These are phyloP conservation scores for Orbilia brochopaga DNA, from an alignment of 2,329 filamentous ascomycete species.

Conservation along the genomic window DNA sequence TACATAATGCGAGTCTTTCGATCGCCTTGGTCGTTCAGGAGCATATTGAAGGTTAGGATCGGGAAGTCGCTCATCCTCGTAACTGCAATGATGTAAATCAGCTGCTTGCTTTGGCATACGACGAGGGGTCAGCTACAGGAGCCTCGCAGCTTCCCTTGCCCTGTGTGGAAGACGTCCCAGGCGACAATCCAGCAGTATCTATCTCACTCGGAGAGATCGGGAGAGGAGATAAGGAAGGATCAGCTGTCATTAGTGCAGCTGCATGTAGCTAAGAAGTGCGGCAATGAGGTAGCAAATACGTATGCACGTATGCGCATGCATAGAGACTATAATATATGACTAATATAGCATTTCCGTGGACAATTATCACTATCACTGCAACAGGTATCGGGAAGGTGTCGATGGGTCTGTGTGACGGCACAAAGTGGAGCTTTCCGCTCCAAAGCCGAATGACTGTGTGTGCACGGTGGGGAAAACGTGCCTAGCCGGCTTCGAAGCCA, in stretches of 20 bases:
- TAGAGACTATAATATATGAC: neutral
- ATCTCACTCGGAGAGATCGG: constrained; percentile 20
- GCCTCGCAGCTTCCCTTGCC: too few species aligned
- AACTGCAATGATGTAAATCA: constrained; percentile 19
- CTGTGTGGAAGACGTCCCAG: too few species aligned
- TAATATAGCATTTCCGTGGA: too few species aligned
- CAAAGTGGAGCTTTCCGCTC: neutral
- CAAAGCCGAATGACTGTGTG: neutral
- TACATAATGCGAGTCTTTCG: neutral
- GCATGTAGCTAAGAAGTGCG: constrained; percentile 31
- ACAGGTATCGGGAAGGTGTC: neutral
- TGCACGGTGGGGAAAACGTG: neutral
- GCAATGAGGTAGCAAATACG: too few species aligned
- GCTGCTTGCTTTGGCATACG: constrained; percentile 42
- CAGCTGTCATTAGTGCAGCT: constrained; percentile 32
- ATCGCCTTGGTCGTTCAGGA: constrained; percentile 8
- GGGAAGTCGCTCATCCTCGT: constrained; percentile 22
- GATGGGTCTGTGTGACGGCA: neutral
- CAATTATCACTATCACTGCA: neutral
- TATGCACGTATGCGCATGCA: neutral
- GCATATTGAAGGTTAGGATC: constrained; percentile 35
- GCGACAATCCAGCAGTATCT: too few species aligned
- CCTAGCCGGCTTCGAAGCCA: too few species aligned
- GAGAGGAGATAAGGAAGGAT: constrained; percentile 41
- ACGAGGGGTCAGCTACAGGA: constrained; percentile 19